phyloP scores from a whole-genome alignment of 2,329 filamentous ascomycete genomes.

The Fulvia fulva region DNA sequence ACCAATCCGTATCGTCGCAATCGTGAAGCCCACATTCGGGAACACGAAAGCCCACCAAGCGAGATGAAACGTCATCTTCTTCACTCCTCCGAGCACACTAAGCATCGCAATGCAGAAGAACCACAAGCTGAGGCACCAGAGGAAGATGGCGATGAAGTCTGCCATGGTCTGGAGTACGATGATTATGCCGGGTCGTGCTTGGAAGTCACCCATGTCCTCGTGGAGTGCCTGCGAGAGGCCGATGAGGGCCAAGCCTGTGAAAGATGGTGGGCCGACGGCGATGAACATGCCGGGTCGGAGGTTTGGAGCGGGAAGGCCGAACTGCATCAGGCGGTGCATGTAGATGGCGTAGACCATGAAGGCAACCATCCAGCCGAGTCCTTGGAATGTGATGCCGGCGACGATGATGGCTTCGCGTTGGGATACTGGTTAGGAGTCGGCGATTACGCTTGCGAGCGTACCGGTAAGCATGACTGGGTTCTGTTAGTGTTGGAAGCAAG shows the following conservation, averaged over 20 bases:
- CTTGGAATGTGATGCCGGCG: slow-evolving; percentile 41
- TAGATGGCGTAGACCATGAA: slow-evolving; percentile 41
- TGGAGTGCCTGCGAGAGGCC: slow-evolving; percentile 24
- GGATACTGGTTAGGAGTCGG: slow-evolving; percentile 26
- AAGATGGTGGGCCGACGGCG: slow-evolving; percentile 44
- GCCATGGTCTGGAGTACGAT: slow-evolving; percentile 25
- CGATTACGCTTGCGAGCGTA: slow-evolving; percentile 12
- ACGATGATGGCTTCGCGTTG: slow-evolving; percentile 40
- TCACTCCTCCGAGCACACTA: slow-evolving; percentile 15
- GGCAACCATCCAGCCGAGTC: slow-evolving; percentile 44
- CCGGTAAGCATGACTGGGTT: slow-evolving; percentile 15
- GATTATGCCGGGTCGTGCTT: slow-evolving; percentile 16
- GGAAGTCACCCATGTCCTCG: slow-evolving; percentile 21
- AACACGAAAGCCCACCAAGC: slow-evolving; percentile 62
- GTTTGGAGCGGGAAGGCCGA: slow-evolving; percentile 41
- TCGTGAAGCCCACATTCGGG: slow-evolving; percentile 61
- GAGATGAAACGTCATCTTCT: slow-evolving; percentile 39
- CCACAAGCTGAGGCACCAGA: slow-evolving; percentile 50
- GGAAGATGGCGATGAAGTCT: slow-evolving; percentile 38
- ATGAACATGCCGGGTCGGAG: slow-evolving; percentile 50
- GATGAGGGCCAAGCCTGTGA: slow-evolving; percentile 27
- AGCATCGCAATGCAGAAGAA: slow-evolving; percentile 35
- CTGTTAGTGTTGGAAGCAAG: slow-evolving; percentile 49
- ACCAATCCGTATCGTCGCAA: slow-evolving; percentile 57
- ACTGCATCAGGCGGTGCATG: slow-evolving; percentile 38